Evolutionary conservation across 2,329 filamentous ascomycete species (phyloP), one percentile per base, ranked within the genome.

Genomic region (Cladosporium halotolerans): DNA sequence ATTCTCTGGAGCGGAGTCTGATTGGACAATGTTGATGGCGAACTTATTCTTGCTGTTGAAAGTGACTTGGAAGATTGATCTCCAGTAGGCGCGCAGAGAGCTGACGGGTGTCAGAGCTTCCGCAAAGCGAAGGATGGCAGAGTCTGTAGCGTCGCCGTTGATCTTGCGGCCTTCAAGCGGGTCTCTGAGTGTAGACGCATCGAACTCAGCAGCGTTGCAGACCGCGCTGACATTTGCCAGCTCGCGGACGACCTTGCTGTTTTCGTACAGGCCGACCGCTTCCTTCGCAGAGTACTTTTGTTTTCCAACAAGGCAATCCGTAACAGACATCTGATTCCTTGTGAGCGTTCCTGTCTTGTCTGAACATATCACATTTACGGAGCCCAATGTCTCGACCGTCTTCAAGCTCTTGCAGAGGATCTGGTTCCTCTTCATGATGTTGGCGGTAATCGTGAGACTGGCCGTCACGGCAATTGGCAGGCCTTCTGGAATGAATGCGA

Each of bases 41-140:
- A 83, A 90, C 69, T 91, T 91, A 71, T 89, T 90, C 73, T 88
- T 66, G 70, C 84, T 88, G 72, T 90, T 90, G 68, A 91, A 91
- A 0, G 84, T 80, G 28, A 88, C 73, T 51, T 86, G 82, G 60
- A 83, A 89, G 2, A 79, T 77, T 49, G 79, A 83, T 48, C 78
- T 78, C 84, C 85, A 89, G 57, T 77, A 74, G 11, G 76, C 73
- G 7, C 83, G 79, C 4, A 86, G 70, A 47, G 85, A 78, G 0
- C 76, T 69, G 0, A 88, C 81, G 0, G 80, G 72, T 0, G 79
- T 79, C 44, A 90, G 73, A 3, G 73, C 72, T 66, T 90, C 85
- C 0, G 85, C 82, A 53, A 91, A 85, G 51, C 86, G 79, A 5
- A 91, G 74, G 32, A 90, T 78, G 14, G 87, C 86, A 62, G 85